Conservation (phyloP, 352 stramenopile species). For the Lagenidium giganteum region DNA sequence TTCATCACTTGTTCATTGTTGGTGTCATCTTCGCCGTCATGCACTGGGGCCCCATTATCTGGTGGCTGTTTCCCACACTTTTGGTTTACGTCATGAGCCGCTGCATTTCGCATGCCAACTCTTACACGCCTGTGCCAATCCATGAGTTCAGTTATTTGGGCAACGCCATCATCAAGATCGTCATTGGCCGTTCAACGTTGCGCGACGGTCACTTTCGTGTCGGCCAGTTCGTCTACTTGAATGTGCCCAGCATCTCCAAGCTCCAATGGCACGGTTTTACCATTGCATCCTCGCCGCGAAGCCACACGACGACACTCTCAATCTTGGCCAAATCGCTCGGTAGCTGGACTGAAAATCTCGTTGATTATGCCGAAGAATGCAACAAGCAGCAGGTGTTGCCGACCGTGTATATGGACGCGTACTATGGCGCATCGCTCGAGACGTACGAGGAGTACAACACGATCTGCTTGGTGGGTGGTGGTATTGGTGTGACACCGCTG, state of each 20-base stretch:
- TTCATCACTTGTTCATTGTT: conserved; percentile 31
- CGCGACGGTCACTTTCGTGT: conserved; percentile 26
- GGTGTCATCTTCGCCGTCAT: conserved; percentile 28
- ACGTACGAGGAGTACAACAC: conserved; percentile 36
- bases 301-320: conserved; percentile 27
- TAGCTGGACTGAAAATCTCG: conserved; percentile 41
- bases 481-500: conserved; percentile 46
- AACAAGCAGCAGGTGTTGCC: conserved; percentile 16
- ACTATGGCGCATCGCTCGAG: conserved; percentile 39
- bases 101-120: conserved; percentile 37
- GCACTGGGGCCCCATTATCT: conserved; percentile 27
- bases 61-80: conserved; percentile 42
- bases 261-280: conserved; percentile 63
- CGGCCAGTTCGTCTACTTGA: conserved; percentile 56
- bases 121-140: conserved; percentile 27
- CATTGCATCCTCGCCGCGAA: conserved; percentile 37
- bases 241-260: conserved; percentile 45
- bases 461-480: conserved; percentile 37
- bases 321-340: conserved; percentile 46
- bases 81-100: conserved; percentile 47
- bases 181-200: conserved; percentile 20
- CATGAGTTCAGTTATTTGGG: conserved; percentile 23
- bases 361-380: conserved; percentile 28
- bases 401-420: conserved; percentile 48
- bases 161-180: conserved; percentile 40